Evolutionary conservation across 495 filamentous ascomycete species (phyloP).

Genomic region (Viridothelium virens): DNA sequence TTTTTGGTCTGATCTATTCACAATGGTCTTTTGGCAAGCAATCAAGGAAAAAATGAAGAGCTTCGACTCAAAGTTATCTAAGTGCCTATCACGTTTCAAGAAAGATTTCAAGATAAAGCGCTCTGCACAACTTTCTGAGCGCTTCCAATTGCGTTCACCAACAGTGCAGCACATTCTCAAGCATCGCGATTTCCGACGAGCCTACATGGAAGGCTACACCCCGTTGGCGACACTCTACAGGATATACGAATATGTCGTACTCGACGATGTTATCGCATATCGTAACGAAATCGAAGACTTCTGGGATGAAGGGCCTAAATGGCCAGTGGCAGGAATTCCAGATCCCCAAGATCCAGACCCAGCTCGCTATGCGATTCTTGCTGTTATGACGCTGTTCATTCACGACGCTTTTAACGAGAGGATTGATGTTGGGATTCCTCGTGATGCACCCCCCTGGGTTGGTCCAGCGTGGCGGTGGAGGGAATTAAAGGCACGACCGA

Average conservation of each 20-base stretch:
- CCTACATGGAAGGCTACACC: constrained; percentile 5
- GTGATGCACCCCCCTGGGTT: constrained; percentile 4
- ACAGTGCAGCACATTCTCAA: not conserved
- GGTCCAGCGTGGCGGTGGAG: not conserved
- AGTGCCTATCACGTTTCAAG: not conserved
- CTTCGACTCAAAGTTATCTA: not conserved
- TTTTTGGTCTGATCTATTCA: too few species aligned
- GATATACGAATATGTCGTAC: constrained; percentile 27
- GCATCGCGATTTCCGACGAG: not conserved
- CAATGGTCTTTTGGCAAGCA: too few species aligned
- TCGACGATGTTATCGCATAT: constrained; percentile 25
- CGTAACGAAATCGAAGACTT: constrained; percentile 31
- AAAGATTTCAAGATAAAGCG: not conserved
- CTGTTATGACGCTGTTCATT: constrained; percentile 23
- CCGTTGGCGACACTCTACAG: constrained; percentile 23
- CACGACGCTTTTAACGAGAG: constrained; percentile 26
- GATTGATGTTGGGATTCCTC: constrained; percentile 26
- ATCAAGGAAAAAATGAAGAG: too few species aligned
- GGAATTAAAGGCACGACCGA: constrained; percentile 2
- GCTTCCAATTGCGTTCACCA: not conserved
- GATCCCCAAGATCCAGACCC: constrained; percentile 29
- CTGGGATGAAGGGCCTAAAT: constrained; percentile 20
- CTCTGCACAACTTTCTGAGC: not conserved
- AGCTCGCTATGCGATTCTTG: constrained; percentile 28
- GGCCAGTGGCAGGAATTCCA: constrained; percentile 24